phyloP scores from a whole-genome alignment of 78 protist genomes.

The Isochrysis galbana region DNA sequence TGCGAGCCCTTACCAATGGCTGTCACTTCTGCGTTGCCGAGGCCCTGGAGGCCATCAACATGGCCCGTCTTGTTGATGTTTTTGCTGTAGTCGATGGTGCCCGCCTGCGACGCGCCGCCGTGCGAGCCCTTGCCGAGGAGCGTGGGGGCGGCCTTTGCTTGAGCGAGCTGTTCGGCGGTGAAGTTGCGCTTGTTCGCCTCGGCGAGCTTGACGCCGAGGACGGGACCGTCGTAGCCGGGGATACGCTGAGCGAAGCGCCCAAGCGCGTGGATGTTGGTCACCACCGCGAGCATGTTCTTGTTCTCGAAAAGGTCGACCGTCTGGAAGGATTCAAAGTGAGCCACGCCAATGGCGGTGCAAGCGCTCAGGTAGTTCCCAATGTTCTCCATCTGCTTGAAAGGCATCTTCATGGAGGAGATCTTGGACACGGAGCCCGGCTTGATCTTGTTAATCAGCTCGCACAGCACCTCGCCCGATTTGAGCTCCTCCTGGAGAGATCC shows the following conservation, averaged over 20 bases:
- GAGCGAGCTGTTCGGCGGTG: not conserved
- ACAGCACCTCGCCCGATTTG: conserved; percentile 10
- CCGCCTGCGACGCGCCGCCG: no score
- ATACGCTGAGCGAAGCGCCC: conserved; percentile 25
- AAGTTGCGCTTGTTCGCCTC: not conserved
- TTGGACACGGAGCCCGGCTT: not conserved
- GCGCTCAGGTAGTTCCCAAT: not conserved
- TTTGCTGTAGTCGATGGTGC: not conserved
- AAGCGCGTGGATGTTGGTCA: conserved; percentile 21
- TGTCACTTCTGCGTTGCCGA: no score
- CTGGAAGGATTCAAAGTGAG: not conserved
- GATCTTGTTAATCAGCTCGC: conserved; percentile 10
- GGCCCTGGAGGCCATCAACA: no score
- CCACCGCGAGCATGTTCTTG: conserved; percentile 1
- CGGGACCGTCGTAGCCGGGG: not conserved
- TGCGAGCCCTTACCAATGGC: not conserved
- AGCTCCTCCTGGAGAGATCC: not conserved
- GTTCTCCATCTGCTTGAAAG: conserved; percentile 38
- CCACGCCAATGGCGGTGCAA: not conserved
- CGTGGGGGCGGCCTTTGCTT: not conserved
- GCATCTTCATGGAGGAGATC: not conserved
- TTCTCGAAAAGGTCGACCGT: conserved; percentile 20
- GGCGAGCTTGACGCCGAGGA: not conserved
- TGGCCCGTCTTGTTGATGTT: no score
- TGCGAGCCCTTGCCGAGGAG: not conserved